Percentiles rank a stretch among this genome's conserved stretches.
phyloP scores from a whole-genome alignment of 129 eudicot genomes.

The carrot (Daucus carota) region DNA sequence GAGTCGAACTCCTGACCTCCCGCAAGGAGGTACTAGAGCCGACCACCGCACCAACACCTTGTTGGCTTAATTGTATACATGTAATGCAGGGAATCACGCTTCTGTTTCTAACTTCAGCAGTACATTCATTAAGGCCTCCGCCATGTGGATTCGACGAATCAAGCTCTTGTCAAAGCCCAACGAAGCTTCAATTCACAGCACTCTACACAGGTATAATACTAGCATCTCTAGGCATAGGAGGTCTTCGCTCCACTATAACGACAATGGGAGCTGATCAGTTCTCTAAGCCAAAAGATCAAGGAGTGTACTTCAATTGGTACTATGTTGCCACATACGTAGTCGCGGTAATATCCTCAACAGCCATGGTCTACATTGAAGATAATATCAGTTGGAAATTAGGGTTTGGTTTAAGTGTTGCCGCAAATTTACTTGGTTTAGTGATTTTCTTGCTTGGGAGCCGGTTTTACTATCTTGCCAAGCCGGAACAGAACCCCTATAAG shows the following conservation, averaged over 20 bases:
- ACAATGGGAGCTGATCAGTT: slow-evolving; percentile 61
- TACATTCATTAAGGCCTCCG: slow-evolving; percentile 25
- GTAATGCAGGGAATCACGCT: slow-evolving; percentile 22
- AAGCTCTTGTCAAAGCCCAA: slow-evolving; percentile 28
- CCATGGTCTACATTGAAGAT: slow-evolving; percentile 44
- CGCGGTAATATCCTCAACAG: slow-evolving; percentile 23
- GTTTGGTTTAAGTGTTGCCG: slow-evolving; percentile 32
- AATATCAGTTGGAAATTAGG: slow-evolving; percentile 46
- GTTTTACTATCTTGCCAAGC: slow-evolving; percentile 27
- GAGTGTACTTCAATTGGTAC: slow-evolving; percentile 44
- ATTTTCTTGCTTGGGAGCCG: slow-evolving; percentile 39
- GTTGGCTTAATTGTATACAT: no score
- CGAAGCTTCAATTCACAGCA: slow-evolving; percentile 29
- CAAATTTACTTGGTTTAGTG: slow-evolving; percentile 28
- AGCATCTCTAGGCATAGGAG: slow-evolving; percentile 42
- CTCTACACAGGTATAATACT: slow-evolving; percentile 27
- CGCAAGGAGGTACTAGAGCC: no score
- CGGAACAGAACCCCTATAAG: slow-evolving; percentile 45
- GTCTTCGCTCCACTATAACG: slow-evolving; percentile 36
- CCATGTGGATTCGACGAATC: slow-evolving; percentile 10
- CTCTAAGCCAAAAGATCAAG: slow-evolving; percentile 21
- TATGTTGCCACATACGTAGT: slow-evolving; percentile 21
- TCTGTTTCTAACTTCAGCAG: background rate
- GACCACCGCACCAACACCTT: no score
- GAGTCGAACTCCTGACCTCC: no score